Evolutionary conservation across 352 stramenopile genomes (phyloP).

Genomic region (Pythium oligandrum): DNA sequence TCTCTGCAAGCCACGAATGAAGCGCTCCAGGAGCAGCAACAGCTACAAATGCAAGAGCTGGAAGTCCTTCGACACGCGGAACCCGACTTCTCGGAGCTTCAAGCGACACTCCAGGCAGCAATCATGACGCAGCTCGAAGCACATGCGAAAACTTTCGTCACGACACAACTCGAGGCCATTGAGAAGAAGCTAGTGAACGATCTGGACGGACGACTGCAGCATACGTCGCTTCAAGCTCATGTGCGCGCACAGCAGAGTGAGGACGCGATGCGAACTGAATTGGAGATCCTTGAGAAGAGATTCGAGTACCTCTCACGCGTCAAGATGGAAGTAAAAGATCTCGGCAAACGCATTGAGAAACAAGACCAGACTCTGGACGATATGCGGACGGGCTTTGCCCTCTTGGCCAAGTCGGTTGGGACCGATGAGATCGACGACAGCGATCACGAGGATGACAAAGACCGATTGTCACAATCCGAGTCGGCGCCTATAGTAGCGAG

Average conservation of each 20-base stretch:
- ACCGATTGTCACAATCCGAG: not conserved
- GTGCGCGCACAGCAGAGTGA: slow-evolving; percentile 30
- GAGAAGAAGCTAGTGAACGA: slow-evolving; percentile 28
- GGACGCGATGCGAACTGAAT: slow-evolving; percentile 33
- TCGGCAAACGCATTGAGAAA: slow-evolving; percentile 44
- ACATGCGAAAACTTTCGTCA: slow-evolving; percentile 18
- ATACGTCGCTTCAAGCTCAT: slow-evolving; percentile 22
- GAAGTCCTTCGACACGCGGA: not conserved
- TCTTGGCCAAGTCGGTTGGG: slow-evolving; percentile 60
- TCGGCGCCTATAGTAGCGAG: not conserved
- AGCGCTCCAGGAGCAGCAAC: slow-evolving; percentile 14
- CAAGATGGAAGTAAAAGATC: slow-evolving; percentile 74
- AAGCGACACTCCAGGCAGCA: slow-evolving; percentile 7
- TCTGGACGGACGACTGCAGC: slow-evolving; percentile 24
- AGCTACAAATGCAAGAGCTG: not conserved
- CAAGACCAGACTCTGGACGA: slow-evolving; percentile 62
- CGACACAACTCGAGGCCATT: slow-evolving; percentile 17
- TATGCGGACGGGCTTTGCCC: slow-evolving; percentile 46
- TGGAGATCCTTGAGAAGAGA: slow-evolving; percentile 66
- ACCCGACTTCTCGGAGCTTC: slow-evolving; percentile 6
- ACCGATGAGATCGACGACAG: slow-evolving; percentile 58
- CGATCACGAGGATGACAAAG: slow-evolving; percentile 15
- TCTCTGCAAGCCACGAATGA: slow-evolving; percentile 17
- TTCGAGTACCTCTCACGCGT: slow-evolving; percentile 66
- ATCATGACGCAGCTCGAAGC: slow-evolving; percentile 16